Base-by-base conservation (phyloP, 805 yeast species). In the Lipomyces oligophaga region DNA sequence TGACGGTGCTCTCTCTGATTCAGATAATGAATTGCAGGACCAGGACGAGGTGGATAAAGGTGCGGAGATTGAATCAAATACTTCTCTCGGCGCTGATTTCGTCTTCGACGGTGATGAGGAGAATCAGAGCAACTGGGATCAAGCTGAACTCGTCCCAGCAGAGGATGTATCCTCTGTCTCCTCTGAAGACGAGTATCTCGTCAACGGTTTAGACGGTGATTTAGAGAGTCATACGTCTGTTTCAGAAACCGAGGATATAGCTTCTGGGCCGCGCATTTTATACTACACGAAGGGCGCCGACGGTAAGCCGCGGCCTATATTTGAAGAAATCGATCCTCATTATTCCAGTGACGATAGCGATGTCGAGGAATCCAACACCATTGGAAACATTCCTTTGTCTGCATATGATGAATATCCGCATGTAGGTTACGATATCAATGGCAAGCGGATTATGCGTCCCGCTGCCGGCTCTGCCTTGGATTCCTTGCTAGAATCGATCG, bases 351-450 rank as follows among this genome's bases (percentile, higher is more conserved):
- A 93, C 67, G 98, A 93, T 62, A 79, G 88, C 58, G 97, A 89
- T 62, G 76, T 63, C 11, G 83, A 79, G 52, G 94, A 86, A 53
- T 69, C 69, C 58, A 93, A 93, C 68, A 87, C 97, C 3, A 85
- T 93, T 58, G 98, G 98, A 40, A 86, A 93, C 63, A 77, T 93
- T 47, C 97, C 98, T 41, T 62, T 93, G 18, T 78, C 90, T 16
- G 96, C 96, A 1, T 93, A 93, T 64, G 98, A 93, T 45, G 95
- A 89, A 67, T 84, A 83, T 81, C 98, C 98, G 1, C 98, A 93
- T 64, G 80, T 93, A 50, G 97, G 98, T 47, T 93, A 93, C 66
- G 90, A 87, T 65, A 89, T 93, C 60, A 93, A 93, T 64, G 98
- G 99, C 61, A 90, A 89, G 65, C 79, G 98, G 63, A 89, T 93